Percentiles rank a stretch among this genome's conserved stretches.
Evolutionary conservation across 2,329 filamentous ascomycete species (phyloP).

Genomic region (Colletotrichum cordylinicola): DNA sequence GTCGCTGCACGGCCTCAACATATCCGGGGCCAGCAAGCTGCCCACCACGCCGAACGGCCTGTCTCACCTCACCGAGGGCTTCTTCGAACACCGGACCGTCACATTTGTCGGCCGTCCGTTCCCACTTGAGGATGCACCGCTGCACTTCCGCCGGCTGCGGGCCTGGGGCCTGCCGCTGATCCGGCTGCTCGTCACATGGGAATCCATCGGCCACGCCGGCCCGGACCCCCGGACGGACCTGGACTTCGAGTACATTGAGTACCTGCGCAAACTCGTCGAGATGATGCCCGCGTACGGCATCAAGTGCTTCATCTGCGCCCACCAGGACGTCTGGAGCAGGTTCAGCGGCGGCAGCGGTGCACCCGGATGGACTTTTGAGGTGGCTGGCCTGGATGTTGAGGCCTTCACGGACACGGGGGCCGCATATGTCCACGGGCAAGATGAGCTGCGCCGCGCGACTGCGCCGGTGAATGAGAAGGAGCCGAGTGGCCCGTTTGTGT

Average conservation of each 20-base stretch:
- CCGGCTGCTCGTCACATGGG: slow-evolving; percentile 48
- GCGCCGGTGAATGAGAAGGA: slow-evolving; percentile 33
- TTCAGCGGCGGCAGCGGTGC: slow-evolving; percentile 48
- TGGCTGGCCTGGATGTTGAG: slow-evolving; percentile 43
- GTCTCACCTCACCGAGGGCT: slow-evolving; percentile 43
- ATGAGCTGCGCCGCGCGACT: slow-evolving; percentile 32
- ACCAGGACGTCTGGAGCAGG: slow-evolving; percentile 49
- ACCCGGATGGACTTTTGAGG: slow-evolving; percentile 46
- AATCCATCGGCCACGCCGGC: slow-evolving; percentile 40
- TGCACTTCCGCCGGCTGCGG: slow-evolving; percentile 42
- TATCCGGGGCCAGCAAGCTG: slow-evolving; percentile 45
- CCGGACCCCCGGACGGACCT: slow-evolving; percentile 36
- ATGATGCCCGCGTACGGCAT: slow-evolving; percentile 43
- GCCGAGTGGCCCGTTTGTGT: slow-evolving; percentile 40
- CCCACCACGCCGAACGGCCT: slow-evolving; percentile 41
- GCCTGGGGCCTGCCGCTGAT: slow-evolving; percentile 45
- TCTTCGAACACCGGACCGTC: slow-evolving; percentile 44
- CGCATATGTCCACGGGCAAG: slow-evolving; percentile 40
- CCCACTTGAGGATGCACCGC: slow-evolving; percentile 39
- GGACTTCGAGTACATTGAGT: slow-evolving; percentile 44
- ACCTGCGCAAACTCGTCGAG: slow-evolving; percentile 39
- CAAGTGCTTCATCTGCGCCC: slow-evolving; percentile 47
- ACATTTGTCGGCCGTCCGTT: slow-evolving; percentile 45
- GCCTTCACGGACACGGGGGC: slow-evolving; percentile 30
- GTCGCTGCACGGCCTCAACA: slow-evolving; percentile 45